Conservation (phyloP, 2,329 filamentous ascomycete genomes). For the Calonectria leucothoes region DNA sequence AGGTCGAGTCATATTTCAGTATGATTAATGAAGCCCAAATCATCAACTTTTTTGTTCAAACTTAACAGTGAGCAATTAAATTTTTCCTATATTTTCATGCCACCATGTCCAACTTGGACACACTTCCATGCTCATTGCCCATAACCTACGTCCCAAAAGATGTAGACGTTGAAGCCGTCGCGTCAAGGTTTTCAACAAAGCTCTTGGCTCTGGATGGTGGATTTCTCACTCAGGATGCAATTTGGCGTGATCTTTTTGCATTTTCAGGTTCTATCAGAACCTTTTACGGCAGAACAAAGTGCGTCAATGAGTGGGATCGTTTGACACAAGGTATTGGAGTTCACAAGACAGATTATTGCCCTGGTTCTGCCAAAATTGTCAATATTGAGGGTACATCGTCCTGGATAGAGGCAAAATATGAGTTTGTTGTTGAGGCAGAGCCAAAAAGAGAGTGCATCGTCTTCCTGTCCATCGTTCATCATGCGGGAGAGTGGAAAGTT, state of each 20-base stretch:
- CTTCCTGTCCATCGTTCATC: neutral
- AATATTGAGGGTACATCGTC: neutral
- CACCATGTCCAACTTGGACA: neutral
- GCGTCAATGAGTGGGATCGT: neutral
- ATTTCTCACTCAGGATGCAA: neutral
- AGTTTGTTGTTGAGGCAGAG: neutral
- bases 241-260: neutral
- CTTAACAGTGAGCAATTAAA: no score
- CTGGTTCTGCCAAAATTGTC: neutral
- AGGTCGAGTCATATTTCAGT: no score
- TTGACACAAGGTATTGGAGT: neutral
- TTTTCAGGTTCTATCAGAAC: neutral
- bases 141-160: neutral
- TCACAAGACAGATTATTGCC: no score
- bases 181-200: neutral
- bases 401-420: neutral
- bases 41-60: no score
- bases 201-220: neutral
- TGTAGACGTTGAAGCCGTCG: neutral
- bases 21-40: no score
- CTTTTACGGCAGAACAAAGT: neutral
- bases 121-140: neutral
- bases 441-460: neutral
- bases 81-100: no score
- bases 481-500: neutral